Conservation (phyloP, 345 rosid species). For the Rhodamnia argentea region DNA sequence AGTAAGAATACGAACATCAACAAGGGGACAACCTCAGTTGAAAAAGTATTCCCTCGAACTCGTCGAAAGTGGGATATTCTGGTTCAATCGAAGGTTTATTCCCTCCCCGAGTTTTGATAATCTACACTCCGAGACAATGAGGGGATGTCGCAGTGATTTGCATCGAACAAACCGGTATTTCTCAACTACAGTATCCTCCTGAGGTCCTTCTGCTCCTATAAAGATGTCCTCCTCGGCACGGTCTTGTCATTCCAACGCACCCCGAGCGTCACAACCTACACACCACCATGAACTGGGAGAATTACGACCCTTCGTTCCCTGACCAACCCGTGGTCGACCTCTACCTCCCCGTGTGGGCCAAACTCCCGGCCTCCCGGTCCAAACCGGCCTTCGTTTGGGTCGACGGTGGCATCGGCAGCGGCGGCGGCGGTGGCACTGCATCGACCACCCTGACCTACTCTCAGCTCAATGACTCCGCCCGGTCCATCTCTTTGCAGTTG, state of each 20-base stretch:
- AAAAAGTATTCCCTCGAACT: neutral
- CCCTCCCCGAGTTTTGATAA: neutral
- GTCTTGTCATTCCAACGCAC: neutral
- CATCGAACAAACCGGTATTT: neutral
- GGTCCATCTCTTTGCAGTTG: constrained; percentile 18
- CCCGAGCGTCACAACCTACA: neutral
- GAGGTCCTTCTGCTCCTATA: neutral
- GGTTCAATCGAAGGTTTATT: neutral
- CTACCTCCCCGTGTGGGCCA: constrained; percentile 48
- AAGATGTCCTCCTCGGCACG: neutral
- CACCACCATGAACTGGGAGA: constrained; percentile 28
- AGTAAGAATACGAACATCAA: neutral
- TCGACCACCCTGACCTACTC: constrained; percentile 20
- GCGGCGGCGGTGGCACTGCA: neutral
- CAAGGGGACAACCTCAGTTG: neutral
- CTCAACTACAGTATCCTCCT: neutral
- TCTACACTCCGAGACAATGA: neutral
- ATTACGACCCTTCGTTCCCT: constrained; percentile 46
- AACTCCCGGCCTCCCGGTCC: constrained; percentile 29
- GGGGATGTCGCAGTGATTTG: neutral
- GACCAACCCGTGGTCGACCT: constrained; percentile 55
- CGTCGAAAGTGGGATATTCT: constrained; percentile 4
- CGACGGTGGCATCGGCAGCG: constrained; percentile 1
- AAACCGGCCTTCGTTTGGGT: constrained; percentile 43
- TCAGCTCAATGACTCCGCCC: constrained; percentile 33